These are phyloP conservation scores for Pythium rhizo-oryzae DNA, from an alignment of 352 stramenopile species.

Conservation along the genomic window DNA sequence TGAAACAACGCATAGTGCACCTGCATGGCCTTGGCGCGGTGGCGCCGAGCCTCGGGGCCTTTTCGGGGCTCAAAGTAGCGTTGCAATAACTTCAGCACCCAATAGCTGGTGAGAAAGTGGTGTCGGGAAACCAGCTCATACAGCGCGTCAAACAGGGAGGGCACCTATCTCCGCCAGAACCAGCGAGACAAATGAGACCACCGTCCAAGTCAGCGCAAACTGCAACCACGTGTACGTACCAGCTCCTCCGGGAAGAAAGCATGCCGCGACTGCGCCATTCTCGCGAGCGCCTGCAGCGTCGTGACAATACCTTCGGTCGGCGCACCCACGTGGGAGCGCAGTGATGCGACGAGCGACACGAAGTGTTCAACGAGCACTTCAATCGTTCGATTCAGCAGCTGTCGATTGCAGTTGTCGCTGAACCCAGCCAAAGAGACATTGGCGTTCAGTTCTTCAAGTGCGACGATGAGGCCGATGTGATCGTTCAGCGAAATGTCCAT, in stretches of 20 bases:
- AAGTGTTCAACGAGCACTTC: constrained; percentile 23
- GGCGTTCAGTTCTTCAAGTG: constrained; percentile 30
- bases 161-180: no score
- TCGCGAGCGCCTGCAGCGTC: constrained; percentile 22
- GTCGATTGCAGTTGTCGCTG: constrained; percentile 17
- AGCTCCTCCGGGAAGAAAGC: constrained; percentile 19
- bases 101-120: constrained; percentile 67
- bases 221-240: no score
- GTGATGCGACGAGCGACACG: constrained; percentile 7
- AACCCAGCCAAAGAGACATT: constrained; percentile 27
- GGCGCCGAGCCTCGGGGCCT: constrained; percentile 28
- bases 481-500: constrained; percentile 28
- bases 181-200: background rate
- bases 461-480: constrained; percentile 18
- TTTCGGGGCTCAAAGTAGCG: constrained; percentile 56
- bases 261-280: constrained; percentile 24
- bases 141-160: constrained; percentile 49
- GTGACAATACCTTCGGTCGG: constrained; percentile 15
- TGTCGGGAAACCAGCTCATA: constrained; percentile 61
- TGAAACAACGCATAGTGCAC: constrained; percentile 10
- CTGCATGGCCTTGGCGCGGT: constrained; percentile 59
- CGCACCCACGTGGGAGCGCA: constrained; percentile 13
- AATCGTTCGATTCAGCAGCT: constrained; percentile 24
- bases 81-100: constrained; percentile 70
- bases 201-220: no score